Evolutionary conservation across 768 basidiomycete genomes (phyloP), one percentile per base, ranked within the genome.

Genomic region (Amanita muscaria): DNA sequence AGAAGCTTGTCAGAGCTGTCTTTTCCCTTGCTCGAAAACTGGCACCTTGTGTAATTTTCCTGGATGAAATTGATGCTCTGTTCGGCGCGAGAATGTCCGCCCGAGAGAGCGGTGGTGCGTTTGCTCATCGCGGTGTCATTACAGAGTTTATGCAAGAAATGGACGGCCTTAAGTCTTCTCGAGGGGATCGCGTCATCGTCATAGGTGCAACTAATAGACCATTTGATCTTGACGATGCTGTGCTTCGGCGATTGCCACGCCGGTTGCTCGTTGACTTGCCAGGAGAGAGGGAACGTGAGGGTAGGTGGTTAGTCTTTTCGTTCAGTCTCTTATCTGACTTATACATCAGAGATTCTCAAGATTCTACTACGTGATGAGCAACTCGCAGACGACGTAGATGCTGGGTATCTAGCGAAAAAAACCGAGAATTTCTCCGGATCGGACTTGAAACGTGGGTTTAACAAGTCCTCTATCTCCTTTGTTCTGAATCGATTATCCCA

Each of bases 61-160:
- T 97, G 48, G 92, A 97, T 59, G 92, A 97, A 62, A 86, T 94
- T 42, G 92, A 97, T 54, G 86, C 92, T 2, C 73, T 97, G 4
- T 90, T 96, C 53, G 87, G 88, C 31, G 88, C 90, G 33, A 81
- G 92, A 16, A 73, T 79, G 55, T 83, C 87, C 12, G 74, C 76
- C 3, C 74, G 83, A 9, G 84, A 87, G 42, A 80, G 80, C 31
- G 87, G 84, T 7, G 80, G 89, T 44, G 79, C 79, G 10, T 74
- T 85, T 54, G 88, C 89, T 4, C 90, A 94, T 55, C 73, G 90
- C 31, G 85, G 88, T 35, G 79, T 93, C 41, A 84, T 88, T 58
- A 91, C 88, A 8, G 87, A 92, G 61, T 90, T 90, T 60, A 90
- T 92, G 88, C 87, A 88, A 57, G 90, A 94, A 59, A 94, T 97